Evolutionary conservation across 768 basidiomycete genomes (phyloP).

Genomic region (Chiua virens): DNA sequence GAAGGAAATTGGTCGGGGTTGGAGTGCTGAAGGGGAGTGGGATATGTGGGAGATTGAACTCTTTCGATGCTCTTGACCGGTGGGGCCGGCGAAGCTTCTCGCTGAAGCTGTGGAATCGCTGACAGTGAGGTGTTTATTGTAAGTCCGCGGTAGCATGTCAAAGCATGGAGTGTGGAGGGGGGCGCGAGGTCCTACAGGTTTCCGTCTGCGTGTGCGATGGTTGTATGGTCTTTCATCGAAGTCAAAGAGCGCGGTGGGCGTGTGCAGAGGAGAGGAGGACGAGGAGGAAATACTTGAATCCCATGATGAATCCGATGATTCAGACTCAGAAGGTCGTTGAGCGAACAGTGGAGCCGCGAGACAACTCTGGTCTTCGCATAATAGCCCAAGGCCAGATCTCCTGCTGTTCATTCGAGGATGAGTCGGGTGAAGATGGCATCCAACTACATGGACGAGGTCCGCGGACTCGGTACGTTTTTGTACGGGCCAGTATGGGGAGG

Average conservation of each 20-base stretch:
- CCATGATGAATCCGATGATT: slow-evolving; percentile 18
- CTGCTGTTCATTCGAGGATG: slow-evolving; percentile 8
- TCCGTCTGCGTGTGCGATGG: slow-evolving; percentile 16
- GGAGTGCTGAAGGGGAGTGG: slow-evolving; percentile 11
- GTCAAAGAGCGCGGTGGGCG: slow-evolving; percentile 4
- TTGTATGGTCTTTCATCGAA: not conserved
- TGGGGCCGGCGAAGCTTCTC: slow-evolving; percentile 1
- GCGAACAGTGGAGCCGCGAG: slow-evolving; percentile 14
- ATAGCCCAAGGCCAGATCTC: slow-evolving; percentile 22
- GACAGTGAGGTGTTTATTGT: slow-evolving; percentile 16
- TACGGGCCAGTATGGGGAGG: slow-evolving; percentile 3
- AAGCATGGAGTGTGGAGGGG: slow-evolving; percentile 11
- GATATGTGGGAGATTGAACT: not conserved
- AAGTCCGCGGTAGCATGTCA: slow-evolving; percentile 13
- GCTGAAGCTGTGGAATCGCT: slow-evolving; percentile 3
- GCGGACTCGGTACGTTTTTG: slow-evolving; percentile 18
- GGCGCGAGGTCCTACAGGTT: slow-evolving; percentile 28
- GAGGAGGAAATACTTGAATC: slow-evolving; percentile 12
- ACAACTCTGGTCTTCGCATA: slow-evolving; percentile 1
- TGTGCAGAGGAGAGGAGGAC: slow-evolving; percentile 11
- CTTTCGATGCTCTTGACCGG: slow-evolving; percentile 1
- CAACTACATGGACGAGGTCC: slow-evolving; percentile 34
- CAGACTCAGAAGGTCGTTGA: slow-evolving; percentile 15
- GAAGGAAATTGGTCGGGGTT: slow-evolving; percentile 18
- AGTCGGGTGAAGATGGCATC: slow-evolving; percentile 14